These are phyloP conservation scores for Pythium chondricola DNA, from an alignment of 352 stramenopile species.

Conservation along the genomic window DNA sequence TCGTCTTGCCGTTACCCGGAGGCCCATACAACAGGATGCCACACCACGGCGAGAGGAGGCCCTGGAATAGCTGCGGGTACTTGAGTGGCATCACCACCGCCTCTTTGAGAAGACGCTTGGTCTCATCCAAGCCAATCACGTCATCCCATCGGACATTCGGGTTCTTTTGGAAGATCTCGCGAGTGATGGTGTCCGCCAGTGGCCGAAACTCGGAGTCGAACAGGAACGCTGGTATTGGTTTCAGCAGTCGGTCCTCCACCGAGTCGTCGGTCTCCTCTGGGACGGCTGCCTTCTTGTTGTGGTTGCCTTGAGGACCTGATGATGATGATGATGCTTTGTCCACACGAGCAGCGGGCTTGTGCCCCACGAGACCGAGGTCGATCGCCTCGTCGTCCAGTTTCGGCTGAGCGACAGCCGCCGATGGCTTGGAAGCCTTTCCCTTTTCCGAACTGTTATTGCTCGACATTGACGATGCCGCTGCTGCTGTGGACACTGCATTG, in stretches of 20 bases:
- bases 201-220: slow-evolving; percentile 80
- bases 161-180: slow-evolving; percentile 92
- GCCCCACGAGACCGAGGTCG: slow-evolving; percentile 47
- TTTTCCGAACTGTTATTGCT: not conserved
- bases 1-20: slow-evolving; percentile 84
- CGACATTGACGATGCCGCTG: not conserved
- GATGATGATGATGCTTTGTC: not conserved
- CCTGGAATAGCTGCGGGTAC: slow-evolving; percentile 93
- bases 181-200: slow-evolving; percentile 84
- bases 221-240: slow-evolving; percentile 83
- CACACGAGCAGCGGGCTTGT: slow-evolving; percentile 33
- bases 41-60: slow-evolving; percentile 86
- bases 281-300: slow-evolving; percentile 23
- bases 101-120: slow-evolving; percentile 92
- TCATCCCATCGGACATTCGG: slow-evolving; percentile 87
- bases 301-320: slow-evolving; percentile 1
- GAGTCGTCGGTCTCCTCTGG: slow-evolving; percentile 38
- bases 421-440: not conserved
- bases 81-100: slow-evolving; percentile 93
- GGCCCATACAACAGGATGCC: slow-evolving; percentile 87
- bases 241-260: slow-evolving; percentile 72
- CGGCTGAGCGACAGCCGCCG: not conserved
- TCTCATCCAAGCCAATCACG: slow-evolving; percentile 86
- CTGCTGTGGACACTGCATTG: slow-evolving; percentile 19
- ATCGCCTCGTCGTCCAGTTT: slow-evolving; percentile 29